A percentile compares a stretch with the other conserved stretches of the same genome.
Evolutionary conservation across 2,329 filamentous ascomycete species (phyloP).

Genomic region (Ophiostoma ulmi): DNA sequence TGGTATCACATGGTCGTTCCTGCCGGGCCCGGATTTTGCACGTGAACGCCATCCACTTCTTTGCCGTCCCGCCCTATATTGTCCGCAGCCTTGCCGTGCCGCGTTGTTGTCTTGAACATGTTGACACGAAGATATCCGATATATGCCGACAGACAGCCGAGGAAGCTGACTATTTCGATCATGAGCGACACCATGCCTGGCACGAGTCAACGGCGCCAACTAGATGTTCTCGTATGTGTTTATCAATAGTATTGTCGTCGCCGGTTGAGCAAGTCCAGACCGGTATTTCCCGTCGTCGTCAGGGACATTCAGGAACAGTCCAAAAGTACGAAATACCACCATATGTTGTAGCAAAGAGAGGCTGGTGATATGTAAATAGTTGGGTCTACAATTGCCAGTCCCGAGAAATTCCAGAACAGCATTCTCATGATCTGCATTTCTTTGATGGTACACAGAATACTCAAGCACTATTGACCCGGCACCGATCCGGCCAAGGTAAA

Average conservation of each 20-base stretch:
- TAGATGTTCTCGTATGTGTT: background rate
- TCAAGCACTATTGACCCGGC: background rate
- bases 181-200: background rate
- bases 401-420: background rate
- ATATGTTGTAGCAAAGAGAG: background rate
- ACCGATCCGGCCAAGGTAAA: conserved; percentile 1
- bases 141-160: conserved; percentile 12
- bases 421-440: background rate
- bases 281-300: background rate
- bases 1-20: conserved; percentile 1
- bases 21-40: conserved; percentile 19
- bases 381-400: background rate
- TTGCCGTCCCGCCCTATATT: background rate
- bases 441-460: no score
- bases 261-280: background rate
- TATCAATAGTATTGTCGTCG: background rate
- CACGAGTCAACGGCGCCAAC: background rate
- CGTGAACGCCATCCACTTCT: conserved; percentile 18
- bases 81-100: background rate
- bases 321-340: background rate
- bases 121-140: background rate
- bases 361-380: background rate
- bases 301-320: background rate
- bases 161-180: background rate
- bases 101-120: background rate